Evolutionary conservation across 371 early-diverging fungal genomes (phyloP).

Genomic region (Quaeritorhiza haematococci): DNA sequence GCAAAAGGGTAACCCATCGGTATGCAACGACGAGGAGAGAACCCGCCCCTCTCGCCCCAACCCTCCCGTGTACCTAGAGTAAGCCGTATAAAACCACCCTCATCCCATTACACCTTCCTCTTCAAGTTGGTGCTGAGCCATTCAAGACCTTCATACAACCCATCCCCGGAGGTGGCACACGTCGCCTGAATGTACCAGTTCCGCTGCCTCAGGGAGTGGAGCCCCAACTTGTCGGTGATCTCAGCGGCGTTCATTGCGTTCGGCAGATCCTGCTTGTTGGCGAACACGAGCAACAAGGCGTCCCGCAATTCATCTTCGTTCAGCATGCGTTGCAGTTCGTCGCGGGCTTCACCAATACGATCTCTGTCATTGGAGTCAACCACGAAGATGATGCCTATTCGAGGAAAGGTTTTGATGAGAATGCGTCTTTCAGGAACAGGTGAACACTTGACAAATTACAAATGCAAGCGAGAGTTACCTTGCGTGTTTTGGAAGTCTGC

Average conservation of each 20-base stretch:
- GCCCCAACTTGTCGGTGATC: constrained; percentile 48
- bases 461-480: constrained; percentile 3
- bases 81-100: too few species aligned
- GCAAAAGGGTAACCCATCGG: too few species aligned
- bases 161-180: constrained; percentile 91
- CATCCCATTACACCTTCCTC: constrained; percentile 7
- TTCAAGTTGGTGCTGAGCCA: constrained; percentile 43
- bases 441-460: neutral
- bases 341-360: constrained; percentile 52
- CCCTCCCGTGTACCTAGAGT: too few species aligned
- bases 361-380: constrained; percentile 62
- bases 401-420: neutral
- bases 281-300: constrained; percentile 49
- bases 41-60: too few species aligned
- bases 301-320: constrained; percentile 49
- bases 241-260: constrained; percentile 53
- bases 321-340: constrained; percentile 47
- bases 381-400: constrained; percentile 58
- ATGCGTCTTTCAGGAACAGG: neutral
- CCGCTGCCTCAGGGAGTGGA: constrained; percentile 72
- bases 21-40: too few species aligned
- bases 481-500: constrained; percentile 50
- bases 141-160: constrained; percentile 85
- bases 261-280: constrained; percentile 59
- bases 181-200: constrained; percentile 91